A percentile compares a stretch with the other conserved stretches of the same genome.
Conservation (phyloP, 2,329 filamentous ascomycete genomes). For the Aureobasidium sp. region DNA sequence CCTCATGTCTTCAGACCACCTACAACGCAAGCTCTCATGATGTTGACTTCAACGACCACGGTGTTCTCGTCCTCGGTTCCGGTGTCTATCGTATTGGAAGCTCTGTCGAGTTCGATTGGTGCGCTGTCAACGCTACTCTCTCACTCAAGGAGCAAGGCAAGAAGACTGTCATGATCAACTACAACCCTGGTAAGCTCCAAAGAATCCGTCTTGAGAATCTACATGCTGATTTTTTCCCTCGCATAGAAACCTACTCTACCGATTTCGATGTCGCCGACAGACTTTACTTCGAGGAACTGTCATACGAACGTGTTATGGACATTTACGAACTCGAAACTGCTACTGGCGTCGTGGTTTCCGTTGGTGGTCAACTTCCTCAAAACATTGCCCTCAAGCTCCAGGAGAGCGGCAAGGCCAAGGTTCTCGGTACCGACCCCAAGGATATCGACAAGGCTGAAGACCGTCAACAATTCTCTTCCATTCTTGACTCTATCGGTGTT, state of each 20-base stretch:
- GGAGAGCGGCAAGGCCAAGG: conserved; percentile 79
- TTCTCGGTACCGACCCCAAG: conserved; percentile 84
- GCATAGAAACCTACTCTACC: conserved; percentile 70
- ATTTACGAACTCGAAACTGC: conserved; percentile 91
- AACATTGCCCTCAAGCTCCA: conserved; percentile 94
- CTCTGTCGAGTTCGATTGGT: conserved; percentile 99
- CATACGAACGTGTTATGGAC: conserved; percentile 97
- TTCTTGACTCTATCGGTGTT: conserved; percentile 91
- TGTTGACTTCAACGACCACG: conserved; percentile 87
- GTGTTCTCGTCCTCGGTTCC: conserved; percentile 80
- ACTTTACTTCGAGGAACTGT: conserved; percentile 94
- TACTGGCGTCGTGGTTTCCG: conserved; percentile 84
- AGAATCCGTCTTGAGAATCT: neutral
- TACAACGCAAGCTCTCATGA: conserved; percentile 96
- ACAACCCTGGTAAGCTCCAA: conserved; percentile 21
- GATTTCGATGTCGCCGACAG: conserved; percentile 87
- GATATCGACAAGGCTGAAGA: conserved; percentile 99
- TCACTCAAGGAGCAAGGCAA: conserved; percentile 79
- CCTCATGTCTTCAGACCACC: conserved; percentile 51
- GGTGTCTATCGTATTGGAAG: conserved; percentile 97
- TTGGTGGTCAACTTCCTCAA: conserved; percentile 92
- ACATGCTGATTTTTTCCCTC: conserved; percentile 44
- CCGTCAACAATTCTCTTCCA: conserved; percentile 95
- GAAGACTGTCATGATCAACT: conserved; percentile 97
- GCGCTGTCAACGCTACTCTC: conserved; percentile 81